These are phyloP conservation scores for Pyricularia sp. DNA, from an alignment of 2,329 filamentous ascomycete species.

Conservation along the genomic window DNA sequence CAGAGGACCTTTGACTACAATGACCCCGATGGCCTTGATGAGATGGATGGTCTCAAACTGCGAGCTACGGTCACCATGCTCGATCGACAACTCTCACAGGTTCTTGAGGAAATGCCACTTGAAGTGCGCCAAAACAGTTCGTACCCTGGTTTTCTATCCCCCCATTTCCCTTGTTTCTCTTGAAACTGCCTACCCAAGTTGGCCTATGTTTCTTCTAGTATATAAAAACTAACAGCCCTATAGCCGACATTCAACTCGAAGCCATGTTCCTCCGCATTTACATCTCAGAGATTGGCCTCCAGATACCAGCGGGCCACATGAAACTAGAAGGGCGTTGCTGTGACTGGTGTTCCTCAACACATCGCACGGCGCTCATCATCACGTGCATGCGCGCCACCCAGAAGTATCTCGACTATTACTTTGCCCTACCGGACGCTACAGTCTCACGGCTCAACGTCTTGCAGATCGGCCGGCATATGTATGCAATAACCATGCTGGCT, in stretches of 20 bases:
- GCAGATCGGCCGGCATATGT: conserved; percentile 11
- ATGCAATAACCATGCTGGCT: conserved; percentile 11
- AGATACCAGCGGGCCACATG: conserved; percentile 5
- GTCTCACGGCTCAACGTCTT: conserved; percentile 9
- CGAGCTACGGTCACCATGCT: conserved; percentile 12
- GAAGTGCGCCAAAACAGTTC: conserved; percentile 10
- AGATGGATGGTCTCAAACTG: conserved; percentile 12
- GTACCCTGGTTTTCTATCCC: background rate
- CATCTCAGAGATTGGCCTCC: conserved; percentile 13
- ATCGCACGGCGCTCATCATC: conserved; percentile 10
- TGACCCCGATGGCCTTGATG: conserved; percentile 4
- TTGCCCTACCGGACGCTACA: conserved; percentile 7
- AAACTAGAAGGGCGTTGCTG: conserved; percentile 9
- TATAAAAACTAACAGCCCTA: background rate
- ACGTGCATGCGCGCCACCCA: conserved; percentile 12
- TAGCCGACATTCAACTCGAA: conserved; percentile 5
- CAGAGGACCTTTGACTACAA: conserved; percentile 9
- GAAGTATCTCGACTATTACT: conserved; percentile 10
- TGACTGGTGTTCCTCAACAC: conserved; percentile 12
- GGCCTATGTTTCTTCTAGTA: background rate
- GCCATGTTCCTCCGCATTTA: conserved; percentile 11
- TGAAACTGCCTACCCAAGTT: background rate
- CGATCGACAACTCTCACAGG: conserved; percentile 11
- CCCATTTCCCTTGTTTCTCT: background rate
- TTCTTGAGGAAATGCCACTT: conserved; percentile 7